Conservation (phyloP, 1,284 basidiomycete genomes). For the Tremellales sp. region DNA sequence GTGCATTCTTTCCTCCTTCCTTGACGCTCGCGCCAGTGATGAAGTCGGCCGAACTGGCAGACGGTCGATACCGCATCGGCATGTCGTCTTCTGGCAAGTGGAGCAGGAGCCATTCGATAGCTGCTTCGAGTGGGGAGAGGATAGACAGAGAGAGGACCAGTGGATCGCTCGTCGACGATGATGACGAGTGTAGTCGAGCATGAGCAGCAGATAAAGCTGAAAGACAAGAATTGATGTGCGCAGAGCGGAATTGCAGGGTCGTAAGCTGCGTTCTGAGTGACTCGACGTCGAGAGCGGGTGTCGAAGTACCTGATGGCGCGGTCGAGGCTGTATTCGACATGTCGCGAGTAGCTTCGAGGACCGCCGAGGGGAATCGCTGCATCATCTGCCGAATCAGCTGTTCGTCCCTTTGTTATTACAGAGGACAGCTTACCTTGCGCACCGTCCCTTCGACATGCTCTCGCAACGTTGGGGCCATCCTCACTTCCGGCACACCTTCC, state of each 20-base stretch:
- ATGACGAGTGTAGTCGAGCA: slow-evolving; percentile 35
- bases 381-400: slow-evolving; percentile 39
- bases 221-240: slow-evolving; percentile 46
- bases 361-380: slow-evolving; percentile 47
- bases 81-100: slow-evolving; percentile 52
- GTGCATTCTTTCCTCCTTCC: slow-evolving; percentile 51
- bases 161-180: slow-evolving; percentile 35
- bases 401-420: background rate
- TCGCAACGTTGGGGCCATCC: slow-evolving; percentile 71
- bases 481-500: slow-evolving; percentile 71
- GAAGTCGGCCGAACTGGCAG: slow-evolving; percentile 61
- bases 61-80: slow-evolving; percentile 63
- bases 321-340: slow-evolving; percentile 27
- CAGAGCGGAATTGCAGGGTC: slow-evolving; percentile 49
- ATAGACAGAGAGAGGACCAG: slow-evolving; percentile 52
- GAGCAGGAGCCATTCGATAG: slow-evolving; percentile 52
- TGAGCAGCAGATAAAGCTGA: slow-evolving; percentile 39
- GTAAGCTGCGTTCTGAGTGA: slow-evolving; percentile 40
- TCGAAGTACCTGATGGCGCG: slow-evolving; percentile 23
- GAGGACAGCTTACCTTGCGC: slow-evolving; percentile 65
- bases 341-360: slow-evolving; percentile 46
- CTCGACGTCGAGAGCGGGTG: slow-evolving; percentile 31
- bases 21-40: slow-evolving; percentile 57
- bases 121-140: slow-evolving; percentile 54
- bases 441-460: slow-evolving; percentile 78